phyloP scores from a whole-genome alignment of 1,284 basidiomycete species.

The Phellinidium pouzarii region DNA sequence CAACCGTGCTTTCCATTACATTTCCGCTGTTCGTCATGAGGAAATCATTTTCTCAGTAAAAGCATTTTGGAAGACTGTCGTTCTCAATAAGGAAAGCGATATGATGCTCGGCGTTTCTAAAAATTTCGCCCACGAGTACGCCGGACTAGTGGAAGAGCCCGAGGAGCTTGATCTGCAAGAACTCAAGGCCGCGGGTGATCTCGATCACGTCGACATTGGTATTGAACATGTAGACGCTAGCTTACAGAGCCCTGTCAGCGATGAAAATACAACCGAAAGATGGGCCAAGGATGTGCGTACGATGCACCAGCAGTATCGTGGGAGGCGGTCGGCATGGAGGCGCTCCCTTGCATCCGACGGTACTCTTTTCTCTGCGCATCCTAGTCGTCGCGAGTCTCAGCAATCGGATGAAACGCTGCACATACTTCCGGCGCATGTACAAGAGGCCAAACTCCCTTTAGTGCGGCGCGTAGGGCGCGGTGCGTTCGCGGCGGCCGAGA shows the following conservation, averaged over 20 bases:
- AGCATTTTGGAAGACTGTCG: conserved; percentile 47
- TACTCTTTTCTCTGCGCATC: conserved; percentile 42
- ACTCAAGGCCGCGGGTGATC: conserved; percentile 28
- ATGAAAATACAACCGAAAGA: conserved; percentile 26
- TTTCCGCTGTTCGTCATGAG: conserved; percentile 30
- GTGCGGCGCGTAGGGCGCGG: conserved; percentile 36
- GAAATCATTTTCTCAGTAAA: conserved; percentile 39
- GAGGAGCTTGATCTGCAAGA: conserved; percentile 38
- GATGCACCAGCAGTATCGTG: conserved; percentile 34
- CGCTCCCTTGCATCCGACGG: conserved; percentile 46
- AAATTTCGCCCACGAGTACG: conserved; percentile 34
- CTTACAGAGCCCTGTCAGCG: conserved; percentile 4
- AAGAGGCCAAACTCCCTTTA: conserved; percentile 24
- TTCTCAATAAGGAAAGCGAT: conserved; percentile 39
- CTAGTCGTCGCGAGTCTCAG: conserved; percentile 32
- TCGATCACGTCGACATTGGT: conserved; percentile 26
- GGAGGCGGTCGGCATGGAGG: conserved; percentile 24
- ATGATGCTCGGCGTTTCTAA: conserved; percentile 27
- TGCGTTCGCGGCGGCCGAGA: conserved; percentile 51
- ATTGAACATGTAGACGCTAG: neutral
- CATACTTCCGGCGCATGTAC: conserved; percentile 30
- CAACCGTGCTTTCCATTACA: conserved; percentile 42
- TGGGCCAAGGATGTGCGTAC: conserved; percentile 36
- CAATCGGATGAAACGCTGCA: conserved; percentile 67
- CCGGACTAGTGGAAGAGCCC: conserved; percentile 48